phyloP scores from a whole-genome alignment of 1,284 basidiomycete genomes.

The Leccinum fuscescens region DNA sequence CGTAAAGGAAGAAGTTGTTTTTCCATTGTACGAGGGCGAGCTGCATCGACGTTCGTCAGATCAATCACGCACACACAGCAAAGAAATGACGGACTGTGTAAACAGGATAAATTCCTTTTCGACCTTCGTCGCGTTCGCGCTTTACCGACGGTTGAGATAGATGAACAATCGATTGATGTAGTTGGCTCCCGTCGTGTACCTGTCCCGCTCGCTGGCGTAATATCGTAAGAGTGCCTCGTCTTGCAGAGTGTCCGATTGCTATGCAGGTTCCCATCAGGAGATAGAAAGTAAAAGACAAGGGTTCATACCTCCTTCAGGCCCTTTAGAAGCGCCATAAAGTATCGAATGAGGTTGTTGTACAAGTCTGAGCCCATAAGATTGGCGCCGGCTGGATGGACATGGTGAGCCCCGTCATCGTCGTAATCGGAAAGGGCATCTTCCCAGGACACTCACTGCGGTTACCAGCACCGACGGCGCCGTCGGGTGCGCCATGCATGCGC shows the following conservation, averaged over 20 bases:
- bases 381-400: slow-evolving; percentile 66
- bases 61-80: no score
- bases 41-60: slow-evolving; percentile 38
- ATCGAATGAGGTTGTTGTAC: slow-evolving; percentile 85
- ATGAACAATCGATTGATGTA: slow-evolving; percentile 96
- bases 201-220: slow-evolving; percentile 93
- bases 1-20: slow-evolving; percentile 83
- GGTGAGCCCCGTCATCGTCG: slow-evolving; percentile 12
- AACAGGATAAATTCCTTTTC: slow-evolving; percentile 92
- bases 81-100: slow-evolving; percentile 73
- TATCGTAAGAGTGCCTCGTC: slow-evolving; percentile 89
- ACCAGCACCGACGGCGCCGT: slow-evolving; percentile 42
- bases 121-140: slow-evolving; percentile 95
- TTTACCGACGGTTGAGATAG: slow-evolving; percentile 98
- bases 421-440: slow-evolving; percentile 24
- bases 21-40: slow-evolving; percentile 97
- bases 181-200: slow-evolving; percentile 95
- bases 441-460: slow-evolving; percentile 56
- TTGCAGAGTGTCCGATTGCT: slow-evolving; percentile 79
- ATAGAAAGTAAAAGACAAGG: slow-evolving; percentile 6
- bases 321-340: slow-evolving; percentile 81
- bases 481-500: slow-evolving; percentile 71
- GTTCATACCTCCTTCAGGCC: slow-evolving; percentile 59
- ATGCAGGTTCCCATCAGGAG: slow-evolving; percentile 10
- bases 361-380: slow-evolving; percentile 95